Conservation (phyloP, 495 filamentous ascomycete species). For the Hamigera avellanea region DNA sequence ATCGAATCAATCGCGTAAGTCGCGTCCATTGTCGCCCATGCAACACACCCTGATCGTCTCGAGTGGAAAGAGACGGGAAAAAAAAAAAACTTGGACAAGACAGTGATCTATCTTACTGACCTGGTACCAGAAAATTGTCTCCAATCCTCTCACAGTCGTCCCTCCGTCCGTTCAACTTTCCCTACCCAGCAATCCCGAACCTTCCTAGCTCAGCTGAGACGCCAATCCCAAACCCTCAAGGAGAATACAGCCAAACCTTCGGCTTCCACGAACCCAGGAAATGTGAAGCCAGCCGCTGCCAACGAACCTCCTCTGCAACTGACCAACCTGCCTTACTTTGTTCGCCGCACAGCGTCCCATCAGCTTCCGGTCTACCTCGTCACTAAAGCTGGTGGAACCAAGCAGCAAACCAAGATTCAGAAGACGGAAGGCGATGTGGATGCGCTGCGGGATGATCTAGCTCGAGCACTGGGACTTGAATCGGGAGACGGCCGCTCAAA, state of each 20-base stretch:
- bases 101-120: constrained; percentile 3
- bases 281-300: constrained; percentile 9
- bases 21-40: constrained; percentile 4
- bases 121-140: constrained; percentile 11
- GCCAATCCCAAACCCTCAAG: constrained; percentile 27
- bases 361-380: constrained; percentile 72
- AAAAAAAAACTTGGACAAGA: constrained; percentile 1
- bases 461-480: constrained; percentile 34
- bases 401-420: constrained; percentile 62
- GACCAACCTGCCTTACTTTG: constrained; percentile 52
- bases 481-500: constrained; percentile 12
- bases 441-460: constrained; percentile 41
- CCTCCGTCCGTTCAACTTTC: constrained; percentile 5
- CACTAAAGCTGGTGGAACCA: constrained; percentile 64
- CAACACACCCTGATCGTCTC: constrained; percentile 1
- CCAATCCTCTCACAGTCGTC: constrained; percentile 10
- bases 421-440: constrained; percentile 63
- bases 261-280: constrained; percentile 14
- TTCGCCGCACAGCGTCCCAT: constrained; percentile 58
- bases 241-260: constrained; percentile 18
- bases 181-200: constrained; percentile 24
- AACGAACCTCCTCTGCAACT: constrained; percentile 13
- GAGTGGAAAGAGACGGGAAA: background rate
- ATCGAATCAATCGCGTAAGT: constrained; percentile 22
- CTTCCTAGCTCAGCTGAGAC: constrained; percentile 31